Conservation (phyloP, 345 rosid genomes). For the Salix brachista region DNA sequence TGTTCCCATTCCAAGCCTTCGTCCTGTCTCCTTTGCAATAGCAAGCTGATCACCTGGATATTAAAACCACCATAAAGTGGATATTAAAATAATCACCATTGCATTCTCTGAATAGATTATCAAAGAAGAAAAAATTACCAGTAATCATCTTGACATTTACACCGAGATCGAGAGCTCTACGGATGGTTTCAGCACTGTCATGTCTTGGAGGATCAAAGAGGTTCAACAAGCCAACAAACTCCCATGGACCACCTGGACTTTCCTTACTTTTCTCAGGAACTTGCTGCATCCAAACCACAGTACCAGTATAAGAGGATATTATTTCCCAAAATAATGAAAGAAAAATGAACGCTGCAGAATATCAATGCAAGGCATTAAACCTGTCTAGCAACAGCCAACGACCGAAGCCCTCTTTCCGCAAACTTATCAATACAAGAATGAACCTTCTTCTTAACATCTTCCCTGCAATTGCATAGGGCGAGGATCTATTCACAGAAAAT, state of each 20-base stretch:
- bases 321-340: not conserved
- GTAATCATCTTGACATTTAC: conserved; percentile 34
- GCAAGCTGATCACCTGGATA: conserved; percentile 31
- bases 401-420: conserved; percentile 28
- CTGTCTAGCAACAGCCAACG: conserved; percentile 30
- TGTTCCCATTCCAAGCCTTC: conserved; percentile 33
- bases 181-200: conserved; percentile 58
- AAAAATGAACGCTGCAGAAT: not conserved
- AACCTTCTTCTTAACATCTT: conserved; percentile 22
- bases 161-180: conserved; percentile 39
- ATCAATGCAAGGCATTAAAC: conserved; percentile 2
- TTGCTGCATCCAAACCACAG: conserved; percentile 5
- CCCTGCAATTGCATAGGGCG: conserved; percentile 15
- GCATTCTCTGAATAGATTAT: not conserved
- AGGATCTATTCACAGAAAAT: conserved; percentile 16
- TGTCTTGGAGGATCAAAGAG: conserved; percentile 62
- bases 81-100: not conserved
- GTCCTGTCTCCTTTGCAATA: conserved; percentile 28
- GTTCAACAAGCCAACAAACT: conserved; percentile 39
- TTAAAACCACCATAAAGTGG: not conserved
- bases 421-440: conserved; percentile 27
- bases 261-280: conserved; percentile 30
- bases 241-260: conserved; percentile 28
- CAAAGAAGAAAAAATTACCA: conserved; percentile 7
- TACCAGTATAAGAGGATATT: not conserved